Evolutionary conservation across 495 filamentous ascomycete species (phyloP).

Genomic region (Xanthoparmelia taractica): DNA sequence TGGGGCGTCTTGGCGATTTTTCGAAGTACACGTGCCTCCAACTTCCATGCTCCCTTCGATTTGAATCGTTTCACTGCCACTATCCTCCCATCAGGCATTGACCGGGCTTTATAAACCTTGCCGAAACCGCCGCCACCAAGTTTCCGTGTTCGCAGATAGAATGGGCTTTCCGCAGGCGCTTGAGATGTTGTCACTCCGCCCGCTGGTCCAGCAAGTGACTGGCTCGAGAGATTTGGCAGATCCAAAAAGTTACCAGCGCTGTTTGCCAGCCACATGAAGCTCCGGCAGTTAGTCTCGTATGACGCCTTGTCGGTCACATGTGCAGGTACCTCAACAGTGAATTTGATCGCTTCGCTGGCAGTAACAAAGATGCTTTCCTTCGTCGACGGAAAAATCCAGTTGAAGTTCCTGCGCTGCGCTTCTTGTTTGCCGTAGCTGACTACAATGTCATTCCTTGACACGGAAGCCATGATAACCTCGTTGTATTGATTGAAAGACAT

Average conservation of each 20-base stretch:
- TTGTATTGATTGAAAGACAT: background rate
- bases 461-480: background rate
- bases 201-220: background rate
- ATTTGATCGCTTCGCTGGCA: background rate
- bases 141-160: background rate
- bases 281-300: background rate
- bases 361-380: background rate
- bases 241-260: background rate
- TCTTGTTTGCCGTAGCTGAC: background rate
- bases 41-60: background rate
- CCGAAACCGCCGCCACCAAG: background rate
- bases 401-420: background rate
- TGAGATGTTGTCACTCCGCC: background rate
- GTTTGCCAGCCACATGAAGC: background rate
- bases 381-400: background rate
- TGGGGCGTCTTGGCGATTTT: background rate
- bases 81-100: background rate
- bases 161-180: background rate
- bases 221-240: background rate
- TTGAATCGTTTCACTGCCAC: background rate
- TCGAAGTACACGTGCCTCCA: background rate
- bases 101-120: background rate
- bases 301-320: background rate
- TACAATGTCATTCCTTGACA: background rate
- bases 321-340: background rate